Evolutionary conservation across 2,329 filamentous ascomycete species (phyloP).

Genomic region (Alternaria infectoria): DNA sequence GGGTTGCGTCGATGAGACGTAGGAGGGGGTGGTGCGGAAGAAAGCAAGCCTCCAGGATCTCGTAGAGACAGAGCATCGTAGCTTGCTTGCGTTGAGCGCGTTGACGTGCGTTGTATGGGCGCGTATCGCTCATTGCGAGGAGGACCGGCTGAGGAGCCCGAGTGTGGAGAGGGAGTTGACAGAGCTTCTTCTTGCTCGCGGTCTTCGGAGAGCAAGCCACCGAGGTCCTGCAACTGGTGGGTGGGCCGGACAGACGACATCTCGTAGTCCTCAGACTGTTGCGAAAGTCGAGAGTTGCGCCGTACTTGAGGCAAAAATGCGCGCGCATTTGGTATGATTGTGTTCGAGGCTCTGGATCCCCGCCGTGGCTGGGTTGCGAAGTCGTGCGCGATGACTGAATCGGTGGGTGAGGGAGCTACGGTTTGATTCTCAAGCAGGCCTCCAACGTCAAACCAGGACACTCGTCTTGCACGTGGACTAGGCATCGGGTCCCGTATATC

Average conservation of each 20-base stretch:
- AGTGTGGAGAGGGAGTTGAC: conserved; percentile 18
- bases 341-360: conserved; percentile 40
- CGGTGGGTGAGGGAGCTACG: conserved; percentile 39
- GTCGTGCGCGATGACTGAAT: conserved; percentile 50
- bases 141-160: conserved; percentile 19
- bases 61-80: conserved; percentile 35
- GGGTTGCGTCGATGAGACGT: conserved; percentile 25
- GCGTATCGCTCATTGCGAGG: conserved; percentile 15
- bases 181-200: conserved; percentile 25
- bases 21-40: conserved; percentile 10
- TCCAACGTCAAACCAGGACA: conserved; percentile 87
- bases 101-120: conserved; percentile 26
- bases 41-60: conserved; percentile 40
- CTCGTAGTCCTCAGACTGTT: conserved; percentile 44
- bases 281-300: conserved; percentile 41
- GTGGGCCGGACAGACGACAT: conserved; percentile 30
- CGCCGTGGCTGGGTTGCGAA: conserved; percentile 47
- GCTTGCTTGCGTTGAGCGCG: conserved; percentile 30
- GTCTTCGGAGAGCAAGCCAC: conserved; percentile 33
- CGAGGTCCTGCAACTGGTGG: conserved; percentile 34
- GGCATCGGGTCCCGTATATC: conserved; percentile 45
- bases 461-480: conserved; percentile 55
- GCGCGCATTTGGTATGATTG: conserved; percentile 29
- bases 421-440: conserved; percentile 67
- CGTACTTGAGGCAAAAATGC: conserved; percentile 32